phyloP scores from a whole-genome alignment of 176 grass and related monocot species.

The Carex kokanica region DNA sequence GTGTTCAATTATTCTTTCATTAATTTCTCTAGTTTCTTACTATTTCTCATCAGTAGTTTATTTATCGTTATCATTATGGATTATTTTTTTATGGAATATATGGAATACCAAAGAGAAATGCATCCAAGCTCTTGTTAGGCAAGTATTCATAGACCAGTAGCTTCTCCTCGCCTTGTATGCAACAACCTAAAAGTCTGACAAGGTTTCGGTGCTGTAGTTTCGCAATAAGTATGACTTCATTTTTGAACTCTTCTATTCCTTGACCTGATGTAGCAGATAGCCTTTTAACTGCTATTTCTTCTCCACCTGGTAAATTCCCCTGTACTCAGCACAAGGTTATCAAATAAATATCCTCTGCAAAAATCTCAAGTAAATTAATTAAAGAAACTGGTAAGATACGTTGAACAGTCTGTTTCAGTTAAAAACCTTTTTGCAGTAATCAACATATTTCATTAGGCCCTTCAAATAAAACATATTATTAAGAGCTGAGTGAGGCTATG shows the following conservation, averaged over 20 bases:
- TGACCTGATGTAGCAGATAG: conserved; percentile 35
- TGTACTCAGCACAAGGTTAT: neutral
- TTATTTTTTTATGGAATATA: neutral
- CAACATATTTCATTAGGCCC: neutral
- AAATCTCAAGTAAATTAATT: neutral
- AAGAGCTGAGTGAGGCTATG: neutral
- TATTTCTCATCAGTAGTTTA: neutral
- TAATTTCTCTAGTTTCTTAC: neutral
- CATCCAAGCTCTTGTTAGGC: conserved; percentile 41
- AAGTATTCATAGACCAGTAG: conserved; percentile 41
- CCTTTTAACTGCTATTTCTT: conserved; percentile 39
- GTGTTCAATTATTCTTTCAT: neutral
- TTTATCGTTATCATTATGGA: neutral
- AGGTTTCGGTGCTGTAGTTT: conserved; percentile 42
- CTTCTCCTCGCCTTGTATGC: conserved; percentile 28
- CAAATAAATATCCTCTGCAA: neutral
- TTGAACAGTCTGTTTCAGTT: neutral
- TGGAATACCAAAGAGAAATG: conserved; percentile 34
- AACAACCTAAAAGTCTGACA: conserved; percentile 38
- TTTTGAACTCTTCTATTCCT: conserved; percentile 39
- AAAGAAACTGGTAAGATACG: neutral
- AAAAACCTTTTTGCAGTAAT: neutral
- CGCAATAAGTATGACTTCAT: conserved; percentile 41
- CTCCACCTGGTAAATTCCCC: conserved; percentile 23
- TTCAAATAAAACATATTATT: neutral